These are phyloP conservation scores for Aureoboletus auriporus DNA, from an alignment of 768 basidiomycete genomes.

Conservation along the genomic window DNA sequence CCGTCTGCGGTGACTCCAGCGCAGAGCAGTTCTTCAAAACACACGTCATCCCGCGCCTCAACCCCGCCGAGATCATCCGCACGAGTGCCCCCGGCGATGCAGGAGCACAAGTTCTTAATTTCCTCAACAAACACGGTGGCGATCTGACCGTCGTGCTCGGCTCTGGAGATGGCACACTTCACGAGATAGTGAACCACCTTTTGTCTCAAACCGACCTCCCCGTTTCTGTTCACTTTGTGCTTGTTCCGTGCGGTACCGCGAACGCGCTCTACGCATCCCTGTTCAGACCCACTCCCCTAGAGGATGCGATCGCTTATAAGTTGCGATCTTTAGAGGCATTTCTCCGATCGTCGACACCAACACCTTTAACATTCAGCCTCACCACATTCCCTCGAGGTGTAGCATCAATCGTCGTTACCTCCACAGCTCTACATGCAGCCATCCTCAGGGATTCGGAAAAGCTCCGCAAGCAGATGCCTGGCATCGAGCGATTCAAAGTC, in stretches of 20 bases:
- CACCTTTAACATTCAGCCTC: constrained; percentile 51
- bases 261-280: constrained; percentile 85
- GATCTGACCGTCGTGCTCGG: constrained; percentile 52
- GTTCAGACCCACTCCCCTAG: constrained; percentile 47
- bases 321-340: constrained; percentile 56
- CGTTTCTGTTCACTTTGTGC: constrained; percentile 40
- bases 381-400: constrained; percentile 41
- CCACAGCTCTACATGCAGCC: constrained; percentile 79
- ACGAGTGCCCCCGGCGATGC: constrained; percentile 58
- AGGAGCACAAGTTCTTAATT: constrained; percentile 40
- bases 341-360: constrained; percentile 33
- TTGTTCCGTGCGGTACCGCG: constrained; percentile 83
- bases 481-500: constrained; percentile 81
- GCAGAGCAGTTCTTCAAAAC: constrained; percentile 53
- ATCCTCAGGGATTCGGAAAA: constrained; percentile 81
- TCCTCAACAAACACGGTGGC: constrained; percentile 33
- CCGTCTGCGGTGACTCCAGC: constrained; percentile 59
- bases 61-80: constrained; percentile 32
- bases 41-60: constrained; percentile 63
- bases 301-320: constrained; percentile 35
- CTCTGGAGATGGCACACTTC: constrained; percentile 91
- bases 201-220: constrained; percentile 14
- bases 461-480: constrained; percentile 65
- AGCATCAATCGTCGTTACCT: constrained; percentile 79
- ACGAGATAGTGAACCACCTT: constrained; percentile 77